These are phyloP conservation scores for Candida sphagnicola DNA, from an alignment of 805 yeast genomes.

Conservation along the genomic window DNA sequence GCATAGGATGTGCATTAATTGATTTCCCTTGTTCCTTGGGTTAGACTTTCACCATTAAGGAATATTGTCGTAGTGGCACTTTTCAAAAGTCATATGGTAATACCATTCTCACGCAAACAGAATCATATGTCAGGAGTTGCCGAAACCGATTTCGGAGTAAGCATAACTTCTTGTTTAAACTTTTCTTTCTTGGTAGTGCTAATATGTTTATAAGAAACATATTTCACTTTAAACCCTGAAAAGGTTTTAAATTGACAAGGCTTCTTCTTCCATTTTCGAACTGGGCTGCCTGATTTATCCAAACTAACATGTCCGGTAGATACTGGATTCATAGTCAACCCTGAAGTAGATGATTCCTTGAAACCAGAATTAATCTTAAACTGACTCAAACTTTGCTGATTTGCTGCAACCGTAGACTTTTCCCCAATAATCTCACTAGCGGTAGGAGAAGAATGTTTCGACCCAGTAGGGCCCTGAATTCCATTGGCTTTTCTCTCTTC, in stretches of 20 bases:
- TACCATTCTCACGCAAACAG: not conserved
- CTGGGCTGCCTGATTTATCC: constrained; percentile 34
- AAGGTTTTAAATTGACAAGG: constrained; percentile 37
- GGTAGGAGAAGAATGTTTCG: constrained; percentile 5
- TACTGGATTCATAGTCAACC: constrained; percentile 34
- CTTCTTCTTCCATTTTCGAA: constrained; percentile 30
- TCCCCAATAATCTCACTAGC: constrained; percentile 6
- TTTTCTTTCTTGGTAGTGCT: constrained; percentile 12
- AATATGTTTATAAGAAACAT: constrained; percentile 15
- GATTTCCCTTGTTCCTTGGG: too few species aligned
- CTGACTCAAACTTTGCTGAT: constrained; percentile 11
- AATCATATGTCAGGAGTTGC: constrained; percentile 5
- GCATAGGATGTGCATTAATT: too few species aligned
- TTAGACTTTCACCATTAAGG: too few species aligned
- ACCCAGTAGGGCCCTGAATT: constrained; percentile 6
- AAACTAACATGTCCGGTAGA: constrained; percentile 21
- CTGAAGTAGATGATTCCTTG: constrained; percentile 39
- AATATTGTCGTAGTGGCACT: not conserved
- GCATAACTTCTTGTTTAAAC: constrained; percentile 3
- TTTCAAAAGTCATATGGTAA: too few species aligned
- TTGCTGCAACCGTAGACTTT: constrained; percentile 4
- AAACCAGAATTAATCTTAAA: constrained; percentile 35
- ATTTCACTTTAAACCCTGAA: constrained; percentile 37
- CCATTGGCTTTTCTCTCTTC: constrained; percentile 22
- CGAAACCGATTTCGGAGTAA: constrained; percentile 6